Evolutionary conservation across 306 rosid genomes (phyloP), one percentile per base, ranked within the genome.

Genomic region (Ochetophila trinervis): DNA sequence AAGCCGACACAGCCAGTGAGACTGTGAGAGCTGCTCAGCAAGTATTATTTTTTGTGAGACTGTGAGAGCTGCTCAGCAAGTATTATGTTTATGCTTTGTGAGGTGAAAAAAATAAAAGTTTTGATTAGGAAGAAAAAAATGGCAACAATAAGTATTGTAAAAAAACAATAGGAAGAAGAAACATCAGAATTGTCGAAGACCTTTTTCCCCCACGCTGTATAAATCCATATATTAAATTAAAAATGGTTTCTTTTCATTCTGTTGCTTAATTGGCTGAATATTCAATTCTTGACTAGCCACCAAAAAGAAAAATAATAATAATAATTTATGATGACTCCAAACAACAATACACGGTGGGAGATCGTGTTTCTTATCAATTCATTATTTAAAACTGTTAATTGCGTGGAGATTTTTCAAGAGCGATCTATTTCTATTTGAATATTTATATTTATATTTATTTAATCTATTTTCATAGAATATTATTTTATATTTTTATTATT

Each of bases 241-340:
- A 17, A 20, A 19, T 3, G 17, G 4, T 42, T 18, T 14, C 34
- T 21, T 45, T 8, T 21, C n/a, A 40, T 13, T 63, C 8, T 64
- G 44, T 49, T 50, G 57, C 32, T 40, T 23, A 27, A 27, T 27
- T 32, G 44, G 48, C 32, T 49, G 47, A 64, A 51, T 49, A 51
- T 48, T 17, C 49, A 64, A 49, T 64, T 47, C 48, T 18, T 5
- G 69, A 64, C 58, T 30, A 8, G 30, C 50, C 7, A 64, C 58
- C 24, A 49, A 50, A 50, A 42, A 23, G 23, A 24, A 24, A 37
- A 62, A 9, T 40, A 64, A 23, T n/a, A 50, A 10, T 13, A 63
- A 50, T n/a, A 22, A 62, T 14, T 44, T 62, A 36, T 27, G 53
- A 22, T 2, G 2, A 62, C 37, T 9, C 56, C 56, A 5, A n/a